Conservation (phyloP, 2,329 filamentous ascomycete genomes). For the Colletotrichum sp. region DNA sequence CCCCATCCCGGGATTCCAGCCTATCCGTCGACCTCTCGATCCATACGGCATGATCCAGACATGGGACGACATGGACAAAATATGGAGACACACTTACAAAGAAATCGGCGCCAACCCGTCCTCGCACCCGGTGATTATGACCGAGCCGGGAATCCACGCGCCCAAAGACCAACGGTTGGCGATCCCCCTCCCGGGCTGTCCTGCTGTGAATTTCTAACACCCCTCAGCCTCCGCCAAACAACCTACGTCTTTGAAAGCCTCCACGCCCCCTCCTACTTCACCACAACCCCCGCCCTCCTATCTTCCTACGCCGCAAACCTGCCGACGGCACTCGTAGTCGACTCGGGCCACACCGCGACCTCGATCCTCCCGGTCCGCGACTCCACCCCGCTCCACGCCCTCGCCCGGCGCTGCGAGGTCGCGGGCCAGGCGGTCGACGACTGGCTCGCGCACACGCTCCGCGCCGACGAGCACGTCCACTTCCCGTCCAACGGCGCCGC, state of each 20-base stretch:
- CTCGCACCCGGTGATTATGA: not conserved
- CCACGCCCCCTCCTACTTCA: not conserved
- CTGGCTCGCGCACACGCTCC: not conserved
- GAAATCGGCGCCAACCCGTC: not conserved
- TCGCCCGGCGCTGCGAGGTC: not conserved
- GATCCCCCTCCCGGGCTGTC: not conserved
- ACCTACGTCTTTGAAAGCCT: not conserved
- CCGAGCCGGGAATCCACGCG: not conserved
- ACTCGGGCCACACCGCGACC: not conserved
- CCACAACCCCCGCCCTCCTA: not conserved
- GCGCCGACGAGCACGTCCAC: not conserved
- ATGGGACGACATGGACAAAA: not conserved
- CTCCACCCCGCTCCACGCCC: not conserved
- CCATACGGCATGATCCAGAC: not conserved
- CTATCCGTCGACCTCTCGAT: not conserved
- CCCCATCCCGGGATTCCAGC: not conserved
- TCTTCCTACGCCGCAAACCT: conserved; percentile 2
- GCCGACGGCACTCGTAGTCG: not conserved
- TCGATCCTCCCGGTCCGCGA: not conserved
- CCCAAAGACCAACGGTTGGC: not conserved
- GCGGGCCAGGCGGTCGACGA: not conserved
- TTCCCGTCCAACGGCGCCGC: not conserved
- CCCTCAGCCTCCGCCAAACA: not conserved
- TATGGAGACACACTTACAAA: not conserved
- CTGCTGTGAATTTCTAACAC: not conserved